phyloP scores from a whole-genome alignment of 2,329 filamentous ascomycete genomes.

The Chaetoscypha palmicola region DNA sequence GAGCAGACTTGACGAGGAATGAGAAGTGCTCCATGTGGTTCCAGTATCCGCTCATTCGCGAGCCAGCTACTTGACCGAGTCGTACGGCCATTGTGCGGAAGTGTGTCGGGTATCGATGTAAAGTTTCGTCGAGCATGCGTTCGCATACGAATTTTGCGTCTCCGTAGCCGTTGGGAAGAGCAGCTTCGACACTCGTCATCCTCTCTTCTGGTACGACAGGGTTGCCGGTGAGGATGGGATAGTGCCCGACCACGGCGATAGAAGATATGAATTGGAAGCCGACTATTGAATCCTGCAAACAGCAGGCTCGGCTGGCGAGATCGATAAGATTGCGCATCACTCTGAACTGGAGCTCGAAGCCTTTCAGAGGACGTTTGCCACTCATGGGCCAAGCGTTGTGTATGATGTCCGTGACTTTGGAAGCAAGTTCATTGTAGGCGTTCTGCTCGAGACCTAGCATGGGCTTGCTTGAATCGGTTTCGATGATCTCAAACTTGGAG shows the following conservation, averaged over 20 bases:
- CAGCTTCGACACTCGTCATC: conserved; percentile 33
- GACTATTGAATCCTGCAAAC: conserved; percentile 15
- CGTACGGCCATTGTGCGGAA: conserved; percentile 41
- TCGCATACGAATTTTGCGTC: conserved; percentile 48
- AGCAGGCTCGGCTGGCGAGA: conserved; percentile 34
- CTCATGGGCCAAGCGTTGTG: conserved; percentile 49
- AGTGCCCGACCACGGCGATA: conserved; percentile 33
- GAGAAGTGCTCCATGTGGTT: conserved; percentile 45
- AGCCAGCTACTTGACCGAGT: conserved; percentile 47
- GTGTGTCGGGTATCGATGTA: conserved; percentile 35
- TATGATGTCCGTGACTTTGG: conserved; percentile 40
- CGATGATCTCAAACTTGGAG: conserved; percentile 36
- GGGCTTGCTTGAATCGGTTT: conserved; percentile 36
- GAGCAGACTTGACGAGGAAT: conserved; percentile 44
- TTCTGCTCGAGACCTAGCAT: conserved; percentile 35
- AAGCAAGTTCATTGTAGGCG: conserved; percentile 35
- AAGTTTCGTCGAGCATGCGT: conserved; percentile 41
- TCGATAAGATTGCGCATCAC: conserved; percentile 41
- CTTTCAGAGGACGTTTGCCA: conserved; percentile 32
- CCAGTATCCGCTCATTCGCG: conserved; percentile 44
- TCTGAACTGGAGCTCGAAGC: conserved; percentile 38
- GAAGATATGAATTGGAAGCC: conserved; percentile 39
- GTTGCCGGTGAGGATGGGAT: conserved; percentile 27
- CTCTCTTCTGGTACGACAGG: conserved; percentile 38
- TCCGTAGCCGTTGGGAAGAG: conserved; percentile 42